Evolutionary conservation across 768 basidiomycete genomes (phyloP).

Genomic region (Porpolomopsis calyptriformis): DNA sequence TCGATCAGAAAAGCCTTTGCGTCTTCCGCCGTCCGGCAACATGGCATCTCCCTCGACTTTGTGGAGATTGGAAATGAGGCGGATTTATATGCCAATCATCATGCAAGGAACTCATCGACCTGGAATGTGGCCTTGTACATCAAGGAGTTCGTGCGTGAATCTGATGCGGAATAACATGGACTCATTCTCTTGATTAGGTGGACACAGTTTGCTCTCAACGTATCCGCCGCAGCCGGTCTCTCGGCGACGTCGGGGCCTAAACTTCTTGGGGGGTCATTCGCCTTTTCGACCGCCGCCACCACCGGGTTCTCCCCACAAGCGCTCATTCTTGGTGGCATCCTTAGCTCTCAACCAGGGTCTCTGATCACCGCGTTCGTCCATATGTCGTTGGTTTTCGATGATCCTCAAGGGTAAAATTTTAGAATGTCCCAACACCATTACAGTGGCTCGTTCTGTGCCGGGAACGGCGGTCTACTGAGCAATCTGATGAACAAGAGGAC

Average conservation of each 20-base stretch:
- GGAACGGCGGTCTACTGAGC: constrained; percentile 41
- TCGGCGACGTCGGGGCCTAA: constrained; percentile 28
- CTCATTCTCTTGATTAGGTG: constrained; percentile 30
- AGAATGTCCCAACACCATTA: constrained; percentile 49
- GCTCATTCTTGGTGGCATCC: constrained; percentile 41
- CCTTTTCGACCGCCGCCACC: constrained; percentile 34
- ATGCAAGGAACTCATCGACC: constrained; percentile 23
- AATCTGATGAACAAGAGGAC: constrained; percentile 57
- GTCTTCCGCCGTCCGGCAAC: constrained; percentile 25
- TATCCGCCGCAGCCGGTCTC: constrained; percentile 32
- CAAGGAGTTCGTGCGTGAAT: constrained; percentile 30
- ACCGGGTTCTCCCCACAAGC: constrained; percentile 52
- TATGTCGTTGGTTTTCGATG: background rate
- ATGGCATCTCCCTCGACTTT: constrained; percentile 41
- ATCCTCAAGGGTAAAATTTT: background rate
- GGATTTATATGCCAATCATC: constrained; percentile 42
- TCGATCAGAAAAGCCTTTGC: constrained; percentile 40
- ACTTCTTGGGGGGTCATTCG: constrained; percentile 42
- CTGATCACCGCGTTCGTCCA: constrained; percentile 41
- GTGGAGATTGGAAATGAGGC: constrained; percentile 57
- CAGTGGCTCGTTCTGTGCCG: constrained; percentile 54
- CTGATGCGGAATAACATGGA: background rate
- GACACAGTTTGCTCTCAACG: constrained; percentile 40
- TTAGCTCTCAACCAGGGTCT: constrained; percentile 35
- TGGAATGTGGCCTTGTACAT: constrained; percentile 39